These are phyloP conservation scores for Colletotrichum aenigma DNA, from an alignment of 2,329 filamentous ascomycete genomes.

Conservation along the genomic window DNA sequence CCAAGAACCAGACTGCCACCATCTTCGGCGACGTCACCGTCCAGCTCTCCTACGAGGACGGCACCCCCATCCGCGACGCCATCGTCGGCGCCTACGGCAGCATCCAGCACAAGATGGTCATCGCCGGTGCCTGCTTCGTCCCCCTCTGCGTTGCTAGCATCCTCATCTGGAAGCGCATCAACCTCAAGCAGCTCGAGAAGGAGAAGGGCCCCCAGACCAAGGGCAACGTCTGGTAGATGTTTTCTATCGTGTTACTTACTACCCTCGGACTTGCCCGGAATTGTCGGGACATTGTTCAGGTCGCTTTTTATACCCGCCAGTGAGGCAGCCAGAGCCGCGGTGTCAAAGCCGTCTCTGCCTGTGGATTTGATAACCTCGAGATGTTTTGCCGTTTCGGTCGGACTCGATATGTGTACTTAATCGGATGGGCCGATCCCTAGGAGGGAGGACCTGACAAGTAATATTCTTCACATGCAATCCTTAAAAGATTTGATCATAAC, in stretches of 20 bases:
- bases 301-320: neutral
- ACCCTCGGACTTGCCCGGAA: neutral
- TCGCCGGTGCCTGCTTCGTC: conserved; percentile 37
- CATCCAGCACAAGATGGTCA: conserved; percentile 45
- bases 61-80: conserved; percentile 42
- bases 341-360: neutral
- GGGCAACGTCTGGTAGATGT: conserved; percentile 36
- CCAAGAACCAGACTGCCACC: conserved; percentile 39
- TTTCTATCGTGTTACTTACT: neutral
- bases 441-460: neutral
- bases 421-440: neutral
- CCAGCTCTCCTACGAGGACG: conserved; percentile 43
- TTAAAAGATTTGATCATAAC: neutral
- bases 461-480: neutral
- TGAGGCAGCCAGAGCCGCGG: neutral
- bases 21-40: conserved; percentile 39
- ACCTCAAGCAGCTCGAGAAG: conserved; percentile 40
- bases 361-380: neutral
- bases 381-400: neutral
- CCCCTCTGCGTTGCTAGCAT: conserved; percentile 37
- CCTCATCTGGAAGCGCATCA: conserved; percentile 42
- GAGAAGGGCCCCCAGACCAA: conserved; percentile 35
- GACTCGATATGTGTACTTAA: conserved; percentile 11
- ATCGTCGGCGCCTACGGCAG: conserved; percentile 53
- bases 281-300: neutral